phyloP scores from a whole-genome alignment of 495 filamentous ascomycete species.

The Talaromyces adpressus region DNA sequence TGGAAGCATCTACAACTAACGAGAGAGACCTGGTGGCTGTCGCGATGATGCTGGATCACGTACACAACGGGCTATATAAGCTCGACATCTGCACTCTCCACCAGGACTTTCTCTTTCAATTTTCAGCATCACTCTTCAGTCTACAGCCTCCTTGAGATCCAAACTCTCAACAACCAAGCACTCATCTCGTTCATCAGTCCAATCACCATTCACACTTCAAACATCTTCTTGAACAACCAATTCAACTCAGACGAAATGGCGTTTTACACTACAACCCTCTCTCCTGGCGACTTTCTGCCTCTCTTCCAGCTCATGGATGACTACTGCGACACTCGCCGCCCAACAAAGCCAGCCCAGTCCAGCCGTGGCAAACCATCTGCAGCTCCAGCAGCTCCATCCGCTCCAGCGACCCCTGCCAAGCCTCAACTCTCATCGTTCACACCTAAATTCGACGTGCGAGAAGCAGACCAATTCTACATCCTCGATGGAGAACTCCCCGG shows the following conservation, averaged over 20 bases:
- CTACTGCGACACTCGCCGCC: slow-evolving; percentile 48
- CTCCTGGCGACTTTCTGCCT: slow-evolving; percentile 48
- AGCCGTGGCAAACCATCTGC: slow-evolving; percentile 11
- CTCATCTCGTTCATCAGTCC: neutral
- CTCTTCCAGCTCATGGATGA: slow-evolving; percentile 75
- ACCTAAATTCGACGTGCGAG: slow-evolving; percentile 77
- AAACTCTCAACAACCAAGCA: neutral
- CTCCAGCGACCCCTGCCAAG: slow-evolving; percentile 11
- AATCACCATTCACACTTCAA: neutral
- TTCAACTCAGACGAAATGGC: slow-evolving; percentile 46
- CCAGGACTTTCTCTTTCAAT: slow-evolving; percentile 8
- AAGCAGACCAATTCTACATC: slow-evolving; percentile 60
- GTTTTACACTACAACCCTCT: slow-evolving; percentile 48
- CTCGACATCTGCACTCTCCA: neutral
- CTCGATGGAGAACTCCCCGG: slow-evolving; percentile 88
- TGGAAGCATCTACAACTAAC: slow-evolving; percentile 6
- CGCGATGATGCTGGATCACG: neutral
- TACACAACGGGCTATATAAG: slow-evolving; percentile 4
- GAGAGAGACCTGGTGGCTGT: neutral
- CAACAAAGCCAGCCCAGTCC: slow-evolving; percentile 9
- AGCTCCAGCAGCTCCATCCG: slow-evolving; percentile 14
- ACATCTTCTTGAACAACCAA: neutral
- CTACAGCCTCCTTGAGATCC: neutral
- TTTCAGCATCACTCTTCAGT: slow-evolving; percentile 10
- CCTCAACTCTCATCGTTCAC: slow-evolving; percentile 39